phyloP scores from a whole-genome alignment of 331 rosid genomes.

The Telfairia occidentalis region DNA sequence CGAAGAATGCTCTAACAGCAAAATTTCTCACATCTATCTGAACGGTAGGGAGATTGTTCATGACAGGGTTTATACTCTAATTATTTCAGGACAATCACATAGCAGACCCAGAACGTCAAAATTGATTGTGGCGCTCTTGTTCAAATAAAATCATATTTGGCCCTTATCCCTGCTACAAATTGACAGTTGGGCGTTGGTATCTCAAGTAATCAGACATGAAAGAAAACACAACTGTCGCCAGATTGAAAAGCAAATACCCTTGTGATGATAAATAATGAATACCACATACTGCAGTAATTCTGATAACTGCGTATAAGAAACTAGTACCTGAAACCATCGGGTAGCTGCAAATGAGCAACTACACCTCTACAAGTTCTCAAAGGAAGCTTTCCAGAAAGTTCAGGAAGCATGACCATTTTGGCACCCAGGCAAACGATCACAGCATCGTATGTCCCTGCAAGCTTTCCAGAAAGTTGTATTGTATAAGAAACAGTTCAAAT shows the following conservation, averaged over 20 bases:
- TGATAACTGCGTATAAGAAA: neutral
- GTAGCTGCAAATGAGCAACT: slow-evolving; percentile 55
- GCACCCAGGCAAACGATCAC: slow-evolving; percentile 78
- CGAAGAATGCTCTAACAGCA: neutral
- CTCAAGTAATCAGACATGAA: neutral
- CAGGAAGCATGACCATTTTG: slow-evolving; percentile 64
- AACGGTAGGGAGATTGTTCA: neutral
- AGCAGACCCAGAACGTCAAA: neutral
- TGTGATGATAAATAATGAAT: neutral
- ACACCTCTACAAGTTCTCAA: slow-evolving; percentile 87
- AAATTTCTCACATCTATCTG: neutral
- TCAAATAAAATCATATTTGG: neutral
- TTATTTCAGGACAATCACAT: neutral
- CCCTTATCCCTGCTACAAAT: neutral
- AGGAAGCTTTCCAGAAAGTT: slow-evolving; percentile 78
- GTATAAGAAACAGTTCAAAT: neutral
- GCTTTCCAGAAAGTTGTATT: neutral
- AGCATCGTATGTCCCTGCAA: slow-evolving; percentile 65
- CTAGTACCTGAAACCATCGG: slow-evolving; percentile 38
- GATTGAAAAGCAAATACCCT: neutral
- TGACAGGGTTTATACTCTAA: neutral
- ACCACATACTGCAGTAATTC: neutral
- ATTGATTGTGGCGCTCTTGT: neutral
- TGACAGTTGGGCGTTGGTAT: neutral
- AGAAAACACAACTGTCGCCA: neutral